Base-by-base conservation (phyloP, 306 rosid genomes). In the Rosa persica region DNA sequence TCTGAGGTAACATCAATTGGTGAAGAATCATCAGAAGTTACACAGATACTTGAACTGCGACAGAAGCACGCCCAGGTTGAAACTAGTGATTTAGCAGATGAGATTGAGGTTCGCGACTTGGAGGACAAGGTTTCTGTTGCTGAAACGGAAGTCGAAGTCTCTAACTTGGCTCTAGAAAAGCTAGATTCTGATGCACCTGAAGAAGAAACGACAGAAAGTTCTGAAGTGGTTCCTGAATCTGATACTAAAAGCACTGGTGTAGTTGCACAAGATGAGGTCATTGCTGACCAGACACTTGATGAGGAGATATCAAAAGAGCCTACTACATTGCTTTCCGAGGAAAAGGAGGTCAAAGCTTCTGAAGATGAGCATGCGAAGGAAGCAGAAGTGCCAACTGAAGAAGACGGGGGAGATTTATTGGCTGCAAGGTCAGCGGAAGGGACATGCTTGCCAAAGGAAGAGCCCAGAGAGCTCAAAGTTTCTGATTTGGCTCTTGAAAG, bases 371-470 rank as follows among this genome's bases (percentile, higher is more conserved):
- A 36, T 19, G 38, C 22, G 25, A 62, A 70, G 74, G 84, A 70
- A 76, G 68, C 40, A 40, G 36, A 69, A 16, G 23, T 65, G 12
- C 67, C 30, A 38, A 55, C 61, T 38, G 22, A 3, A 30, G 70
- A 74, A 12, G 23, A 8, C 30, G 5, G 20, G 12, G 19, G 48
- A 30, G 60, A 70, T 8, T 25, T 46, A 34, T 62, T 57, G 27
- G 65, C 75, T 0, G 54, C 27, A 76, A 70, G 62, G 47, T 5
- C 34, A 25, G 44, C 47, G 36, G 76, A 72, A 76, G 84, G 80
- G 71, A 61, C 58, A n/a, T 40, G 67, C 70, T 77, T 77, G 58
- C 65, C 60, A 17, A 25, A 23, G 43, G 86, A 74, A 76, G 67
- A 27, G 27, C 61, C 75, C 42, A 58, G 15, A 36, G 81, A 55